Evolutionary conservation across 1,139 yeast genomes (phyloP).

Genomic region (Maudiozyma humilis): DNA sequence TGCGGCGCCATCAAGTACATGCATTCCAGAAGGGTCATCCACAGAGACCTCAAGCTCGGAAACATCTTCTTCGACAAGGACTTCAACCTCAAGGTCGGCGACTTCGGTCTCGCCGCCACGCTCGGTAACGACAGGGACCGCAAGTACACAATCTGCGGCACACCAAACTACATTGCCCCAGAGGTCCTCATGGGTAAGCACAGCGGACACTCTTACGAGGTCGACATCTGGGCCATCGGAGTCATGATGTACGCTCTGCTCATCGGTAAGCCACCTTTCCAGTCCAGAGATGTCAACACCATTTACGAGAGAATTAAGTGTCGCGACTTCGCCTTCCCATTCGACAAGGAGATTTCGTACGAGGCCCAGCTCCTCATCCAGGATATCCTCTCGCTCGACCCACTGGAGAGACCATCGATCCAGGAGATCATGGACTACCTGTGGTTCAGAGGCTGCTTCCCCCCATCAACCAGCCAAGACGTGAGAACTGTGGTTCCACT

Average conservation of each 20-base stretch:
- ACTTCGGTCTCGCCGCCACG: conserved; percentile 91
- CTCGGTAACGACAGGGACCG: conserved; percentile 48
- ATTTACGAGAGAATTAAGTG: conserved; percentile 87
- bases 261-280: conserved; percentile 94
- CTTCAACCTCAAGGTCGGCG: conserved; percentile 92
- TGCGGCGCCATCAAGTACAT: conserved; percentile 89
- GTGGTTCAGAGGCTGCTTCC: conserved; percentile 84
- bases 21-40: conserved; percentile 90
- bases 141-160: conserved; percentile 91
- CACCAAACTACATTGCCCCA: conserved; percentile 97
- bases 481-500: conserved; percentile 58
- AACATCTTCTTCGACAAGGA: conserved; percentile 87
- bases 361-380: conserved; percentile 67
- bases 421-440: conserved; percentile 72
- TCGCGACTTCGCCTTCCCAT: conserved; percentile 76
- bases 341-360: conserved; percentile 55
- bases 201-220: conserved; percentile 88
- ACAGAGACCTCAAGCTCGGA: conserved; percentile 89
- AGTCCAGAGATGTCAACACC: conserved; percentile 86
- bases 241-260: conserved; percentile 88
- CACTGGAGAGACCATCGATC: conserved; percentile 71
- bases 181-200: conserved; percentile 86
- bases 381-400: conserved; percentile 69
- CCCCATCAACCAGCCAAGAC: conserved; percentile 55
- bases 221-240: conserved; percentile 95